These are phyloP conservation scores for Paecilomyces sp. DNA, from an alignment of 2,329 filamentous ascomycete genomes.

Conservation along the genomic window DNA sequence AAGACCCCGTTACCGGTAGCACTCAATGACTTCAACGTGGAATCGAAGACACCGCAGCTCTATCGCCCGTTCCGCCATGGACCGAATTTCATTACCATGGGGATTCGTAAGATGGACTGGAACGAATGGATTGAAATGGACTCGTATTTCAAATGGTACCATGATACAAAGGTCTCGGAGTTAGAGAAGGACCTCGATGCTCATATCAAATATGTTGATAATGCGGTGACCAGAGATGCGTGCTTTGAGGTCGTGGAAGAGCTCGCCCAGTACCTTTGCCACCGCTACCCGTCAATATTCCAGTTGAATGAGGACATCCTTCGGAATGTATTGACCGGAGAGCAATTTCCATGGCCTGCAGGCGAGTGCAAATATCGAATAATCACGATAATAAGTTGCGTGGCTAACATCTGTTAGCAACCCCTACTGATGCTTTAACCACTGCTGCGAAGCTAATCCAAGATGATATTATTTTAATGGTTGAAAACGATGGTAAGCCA, in stretches of 20 bases:
- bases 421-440: neutral
- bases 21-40: neutral
- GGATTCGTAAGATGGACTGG: slow-evolving; percentile 10
- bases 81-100: slow-evolving; percentile 9
- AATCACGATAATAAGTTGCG: neutral
- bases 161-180: slow-evolving; percentile 8
- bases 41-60: slow-evolving; percentile 4
- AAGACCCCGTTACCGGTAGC: neutral
- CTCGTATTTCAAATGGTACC: slow-evolving; percentile 10
- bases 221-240: neutral
- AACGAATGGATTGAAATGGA: slow-evolving; percentile 12
- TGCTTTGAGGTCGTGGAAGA: neutral
- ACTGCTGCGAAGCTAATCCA: neutral
- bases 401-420: neutral
- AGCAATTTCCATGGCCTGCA: neutral
- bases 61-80: slow-evolving; percentile 10
- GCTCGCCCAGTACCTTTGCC: neutral
- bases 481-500: neutral
- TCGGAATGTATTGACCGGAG: neutral
- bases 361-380: neutral
- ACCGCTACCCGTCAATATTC: neutral
- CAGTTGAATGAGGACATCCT: neutral
- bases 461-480: neutral
- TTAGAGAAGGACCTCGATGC: slow-evolving; percentile 6
- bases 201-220: neutral